Evolutionary conservation across 169 alveolate species (phyloP).

Genomic region (Amoebophrya sp.): DNA sequence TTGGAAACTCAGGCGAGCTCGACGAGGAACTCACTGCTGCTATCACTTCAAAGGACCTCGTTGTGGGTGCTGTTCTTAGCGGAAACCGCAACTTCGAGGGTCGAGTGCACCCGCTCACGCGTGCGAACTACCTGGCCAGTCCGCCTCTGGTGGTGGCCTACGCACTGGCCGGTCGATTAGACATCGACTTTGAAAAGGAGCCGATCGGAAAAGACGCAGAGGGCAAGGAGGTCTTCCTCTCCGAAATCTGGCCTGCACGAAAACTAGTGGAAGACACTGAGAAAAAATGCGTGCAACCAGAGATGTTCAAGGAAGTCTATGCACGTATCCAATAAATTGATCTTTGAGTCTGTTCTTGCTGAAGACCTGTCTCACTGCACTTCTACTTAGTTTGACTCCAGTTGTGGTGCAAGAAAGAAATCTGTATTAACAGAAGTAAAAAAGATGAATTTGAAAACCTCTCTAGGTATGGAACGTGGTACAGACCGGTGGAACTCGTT

Average conservation of each 20-base stretch:
- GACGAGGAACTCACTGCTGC: conserved; percentile 76
- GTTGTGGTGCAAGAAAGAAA: too few relatives aligned
- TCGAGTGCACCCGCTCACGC: conserved; percentile 85
- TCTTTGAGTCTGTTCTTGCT: background rate
- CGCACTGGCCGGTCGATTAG: conserved; percentile 82
- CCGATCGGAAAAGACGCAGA: conserved; percentile 72
- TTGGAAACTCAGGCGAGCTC: conserved; percentile 87
- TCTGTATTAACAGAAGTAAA: too few relatives aligned
- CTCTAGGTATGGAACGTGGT: background rate
- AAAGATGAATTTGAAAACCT: too few relatives aligned
- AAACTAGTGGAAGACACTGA: conserved; percentile 66
- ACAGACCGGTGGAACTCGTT: conserved; percentile 72
- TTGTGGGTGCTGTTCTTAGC: conserved; percentile 83
- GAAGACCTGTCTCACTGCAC: too few relatives aligned
- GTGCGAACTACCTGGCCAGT: conserved; percentile 93
- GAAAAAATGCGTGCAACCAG: conserved; percentile 69
- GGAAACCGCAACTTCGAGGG: conserved; percentile 95
- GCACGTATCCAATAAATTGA: too few relatives aligned
- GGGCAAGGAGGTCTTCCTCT: conserved; percentile 74
- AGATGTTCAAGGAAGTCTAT: conserved; percentile 79
- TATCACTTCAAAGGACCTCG: conserved; percentile 67
- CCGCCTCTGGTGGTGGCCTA: conserved; percentile 93
- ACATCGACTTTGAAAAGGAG: conserved; percentile 80
- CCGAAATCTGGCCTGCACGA: conserved; percentile 83
- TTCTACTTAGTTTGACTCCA: too few relatives aligned